Evolutionary conservation across 2,329 filamentous ascomycete species (phyloP).

Genomic region (Penicillium sp.): DNA sequence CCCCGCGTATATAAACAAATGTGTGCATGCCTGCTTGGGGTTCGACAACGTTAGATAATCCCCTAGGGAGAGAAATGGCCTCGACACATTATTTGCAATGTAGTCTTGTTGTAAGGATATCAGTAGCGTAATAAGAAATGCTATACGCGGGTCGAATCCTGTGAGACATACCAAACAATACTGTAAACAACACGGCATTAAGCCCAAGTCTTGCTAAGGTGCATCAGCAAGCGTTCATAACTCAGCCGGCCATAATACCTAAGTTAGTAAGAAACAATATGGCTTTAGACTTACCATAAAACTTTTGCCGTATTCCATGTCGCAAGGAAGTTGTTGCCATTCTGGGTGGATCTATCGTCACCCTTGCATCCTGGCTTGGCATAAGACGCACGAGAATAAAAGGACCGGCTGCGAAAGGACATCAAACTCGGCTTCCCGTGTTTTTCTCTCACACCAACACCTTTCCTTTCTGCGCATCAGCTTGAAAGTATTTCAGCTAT

Average conservation of each 20-base stretch:
- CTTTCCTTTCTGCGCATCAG: neutral
- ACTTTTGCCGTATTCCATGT: neutral
- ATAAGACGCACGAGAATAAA: neutral
- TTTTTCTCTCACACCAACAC: neutral
- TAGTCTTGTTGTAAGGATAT: neutral
- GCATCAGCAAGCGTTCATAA: neutral
- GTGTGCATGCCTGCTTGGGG: neutral
- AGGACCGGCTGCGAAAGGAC: neutral
- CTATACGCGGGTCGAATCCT: neutral
- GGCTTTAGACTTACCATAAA: neutral
- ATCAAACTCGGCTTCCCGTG: neutral
- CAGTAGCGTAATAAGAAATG: neutral
- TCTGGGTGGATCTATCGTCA: constrained; percentile 6
- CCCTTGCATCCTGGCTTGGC: neutral
- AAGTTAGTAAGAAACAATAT: neutral
- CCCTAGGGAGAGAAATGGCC: neutral
- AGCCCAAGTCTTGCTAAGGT: neutral
- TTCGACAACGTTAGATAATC: neutral
- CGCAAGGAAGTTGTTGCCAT: neutral
- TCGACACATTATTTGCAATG: neutral
- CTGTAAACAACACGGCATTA: neutral
- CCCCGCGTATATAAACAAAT: neutral
- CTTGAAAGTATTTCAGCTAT: neutral
- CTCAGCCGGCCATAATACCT: neutral
- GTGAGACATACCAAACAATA: neutral